These are phyloP conservation scores for Paramyrothecium sp. DNA, from an alignment of 2,329 filamentous ascomycete species.

Conservation along the genomic window DNA sequence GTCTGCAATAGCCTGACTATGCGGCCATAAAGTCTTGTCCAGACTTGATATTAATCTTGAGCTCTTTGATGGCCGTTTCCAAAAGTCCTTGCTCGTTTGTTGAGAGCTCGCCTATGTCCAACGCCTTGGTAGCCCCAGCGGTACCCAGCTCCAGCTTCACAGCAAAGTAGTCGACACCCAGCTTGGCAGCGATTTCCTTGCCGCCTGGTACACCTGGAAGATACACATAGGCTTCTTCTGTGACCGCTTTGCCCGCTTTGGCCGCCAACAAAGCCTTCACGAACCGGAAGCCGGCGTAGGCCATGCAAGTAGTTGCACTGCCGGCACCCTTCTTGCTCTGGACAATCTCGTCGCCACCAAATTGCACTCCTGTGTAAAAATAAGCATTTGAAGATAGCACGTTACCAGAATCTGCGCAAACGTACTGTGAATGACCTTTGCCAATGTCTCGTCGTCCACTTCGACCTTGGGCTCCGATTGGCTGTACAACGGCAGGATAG, in stretches of 20 bases:
- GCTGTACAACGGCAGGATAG: conserved; percentile 73
- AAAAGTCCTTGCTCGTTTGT: no score
- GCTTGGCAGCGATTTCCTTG: conserved; percentile 55
- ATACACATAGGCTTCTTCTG: conserved; percentile 64
- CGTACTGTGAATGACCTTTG: conserved; percentile 58
- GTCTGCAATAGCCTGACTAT: no score
- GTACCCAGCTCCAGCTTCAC: not conserved
- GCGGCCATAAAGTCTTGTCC: no score
- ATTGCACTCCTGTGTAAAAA: conserved; percentile 57
- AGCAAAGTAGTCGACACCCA: conserved; percentile 59
- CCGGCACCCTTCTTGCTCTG: conserved; percentile 83
- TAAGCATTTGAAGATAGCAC: no score
- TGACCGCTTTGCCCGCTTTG: conserved; percentile 68
- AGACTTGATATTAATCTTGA: no score
- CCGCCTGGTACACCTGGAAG: conserved; percentile 70
- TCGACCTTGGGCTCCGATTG: conserved; percentile 59
- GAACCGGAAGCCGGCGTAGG: conserved; percentile 53
- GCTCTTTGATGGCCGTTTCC: no score
- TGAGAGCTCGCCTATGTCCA: no score
- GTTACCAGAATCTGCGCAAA: no score
- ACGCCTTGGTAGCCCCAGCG: no score
- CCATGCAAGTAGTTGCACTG: conserved; percentile 84
- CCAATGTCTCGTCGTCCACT: conserved; percentile 54
- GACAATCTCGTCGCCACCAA: conserved; percentile 81
- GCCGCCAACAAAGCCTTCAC: conserved; percentile 73